Percentiles rank a stretch among this genome's conserved stretches.
phyloP scores from a whole-genome alignment of 2,329 filamentous ascomycete species.

The Huntiella decipiens region DNA sequence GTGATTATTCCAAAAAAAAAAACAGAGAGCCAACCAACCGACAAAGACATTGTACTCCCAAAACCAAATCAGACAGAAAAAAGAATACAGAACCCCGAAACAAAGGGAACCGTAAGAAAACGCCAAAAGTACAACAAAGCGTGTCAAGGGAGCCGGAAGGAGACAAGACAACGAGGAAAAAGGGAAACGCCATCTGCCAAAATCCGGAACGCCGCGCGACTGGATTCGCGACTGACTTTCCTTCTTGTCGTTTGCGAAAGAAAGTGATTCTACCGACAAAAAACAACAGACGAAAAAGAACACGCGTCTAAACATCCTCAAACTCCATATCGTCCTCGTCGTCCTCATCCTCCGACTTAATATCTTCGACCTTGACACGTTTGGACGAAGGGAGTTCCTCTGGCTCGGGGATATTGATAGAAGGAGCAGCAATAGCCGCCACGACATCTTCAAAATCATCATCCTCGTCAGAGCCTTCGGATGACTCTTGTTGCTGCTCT shows the following conservation, averaged over 20 bases:
- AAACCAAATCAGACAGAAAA: background rate
- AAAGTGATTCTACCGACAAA: background rate
- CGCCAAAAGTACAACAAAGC: background rate
- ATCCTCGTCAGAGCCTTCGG: slow-evolving; percentile 14
- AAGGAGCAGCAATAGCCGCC: slow-evolving; percentile 15
- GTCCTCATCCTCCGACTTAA: slow-evolving; percentile 23
- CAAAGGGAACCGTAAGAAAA: background rate
- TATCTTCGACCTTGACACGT: slow-evolving; percentile 39
- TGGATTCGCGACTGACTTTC: no score
- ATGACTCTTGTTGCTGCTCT: slow-evolving; percentile 25
- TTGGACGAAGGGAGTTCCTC: slow-evolving; percentile 24
- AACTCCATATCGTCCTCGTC: slow-evolving; percentile 37
- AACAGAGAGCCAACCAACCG: no score
- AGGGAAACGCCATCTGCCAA: background rate
- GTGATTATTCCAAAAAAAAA: no score
- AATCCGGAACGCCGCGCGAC: background rate
- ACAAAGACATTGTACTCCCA: no score
- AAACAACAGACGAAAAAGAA: no score
- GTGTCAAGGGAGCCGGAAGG: background rate
- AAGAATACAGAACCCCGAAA: background rate
- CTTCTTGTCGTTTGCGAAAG: background rate
- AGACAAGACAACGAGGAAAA: background rate
- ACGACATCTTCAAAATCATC: slow-evolving; percentile 33
- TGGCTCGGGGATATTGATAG: slow-evolving; percentile 8
- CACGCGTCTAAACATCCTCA: slow-evolving; percentile 29